Percentiles rank a stretch among this genome's conserved stretches.
These are phyloP conservation scores for Alternaria metachromatica DNA, from an alignment of 2,329 filamentous ascomycete genomes.

Conservation along the genomic window DNA sequence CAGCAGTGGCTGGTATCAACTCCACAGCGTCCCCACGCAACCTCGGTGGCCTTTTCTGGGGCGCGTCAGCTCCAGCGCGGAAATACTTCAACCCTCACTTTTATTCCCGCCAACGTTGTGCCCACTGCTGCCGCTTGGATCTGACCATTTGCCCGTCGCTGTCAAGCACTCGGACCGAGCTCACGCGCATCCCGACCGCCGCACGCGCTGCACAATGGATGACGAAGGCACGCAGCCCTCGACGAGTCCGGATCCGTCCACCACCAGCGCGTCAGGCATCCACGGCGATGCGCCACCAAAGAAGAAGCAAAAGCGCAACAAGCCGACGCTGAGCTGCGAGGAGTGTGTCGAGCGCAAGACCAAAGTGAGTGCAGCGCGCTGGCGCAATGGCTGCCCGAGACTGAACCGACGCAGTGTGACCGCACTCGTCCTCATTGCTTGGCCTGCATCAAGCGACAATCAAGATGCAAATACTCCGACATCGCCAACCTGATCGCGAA, in stretches of 20 bases:
- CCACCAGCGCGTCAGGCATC: conserved; percentile 11
- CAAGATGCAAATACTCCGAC: conserved; percentile 75
- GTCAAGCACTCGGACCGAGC: conserved; percentile 1
- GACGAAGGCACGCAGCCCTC: conserved; percentile 23
- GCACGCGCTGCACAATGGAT: conserved; percentile 8
- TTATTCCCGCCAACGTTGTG: conserved; percentile 39
- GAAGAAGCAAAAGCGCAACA: conserved; percentile 85
- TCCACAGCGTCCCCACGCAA: conserved; percentile 15
- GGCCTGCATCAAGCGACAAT: conserved; percentile 76
- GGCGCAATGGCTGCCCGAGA: background rate
- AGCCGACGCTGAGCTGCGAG: conserved; percentile 78
- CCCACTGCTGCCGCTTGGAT: conserved; percentile 19
- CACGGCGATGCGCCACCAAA: conserved; percentile 49
- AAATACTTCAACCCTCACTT: conserved; percentile 23
- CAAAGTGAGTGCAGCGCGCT: conserved; percentile 61
- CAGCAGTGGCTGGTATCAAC: conserved; percentile 20
- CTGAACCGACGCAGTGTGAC: conserved; percentile 66
- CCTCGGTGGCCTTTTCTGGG: conserved; percentile 14
- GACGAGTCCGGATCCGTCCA: conserved; percentile 27
- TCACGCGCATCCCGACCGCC: background rate
- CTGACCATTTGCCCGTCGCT: conserved; percentile 1
- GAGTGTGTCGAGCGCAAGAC: conserved; percentile 85
- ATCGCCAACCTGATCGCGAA: conserved; percentile 73
- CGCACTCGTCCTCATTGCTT: conserved; percentile 66
- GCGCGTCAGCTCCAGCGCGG: conserved; percentile 20